These are phyloP conservation scores for Pistacia integerrima DNA, from an alignment of 345 rosid genomes.

Conservation along the genomic window DNA sequence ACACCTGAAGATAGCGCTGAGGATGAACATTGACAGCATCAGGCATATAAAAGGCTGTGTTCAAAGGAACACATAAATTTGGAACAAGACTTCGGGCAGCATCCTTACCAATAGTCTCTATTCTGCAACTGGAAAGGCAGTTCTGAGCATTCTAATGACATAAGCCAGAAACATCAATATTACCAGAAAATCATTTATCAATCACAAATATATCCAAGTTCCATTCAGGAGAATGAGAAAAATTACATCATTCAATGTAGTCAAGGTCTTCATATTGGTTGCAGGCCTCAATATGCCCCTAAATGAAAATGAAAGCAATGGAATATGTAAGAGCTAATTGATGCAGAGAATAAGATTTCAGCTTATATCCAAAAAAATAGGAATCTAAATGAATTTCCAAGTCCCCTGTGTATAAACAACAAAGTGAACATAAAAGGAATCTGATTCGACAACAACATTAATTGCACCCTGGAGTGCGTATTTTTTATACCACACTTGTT, in stretches of 20 bases:
- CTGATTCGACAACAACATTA: neutral
- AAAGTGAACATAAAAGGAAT: neutral
- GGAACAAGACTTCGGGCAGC: slow-evolving; percentile 68
- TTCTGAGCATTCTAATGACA: slow-evolving; percentile 82
- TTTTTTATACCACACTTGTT: too few relatives aligned
- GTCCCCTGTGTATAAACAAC: neutral
- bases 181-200: slow-evolving; percentile 8
- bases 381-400: neutral
- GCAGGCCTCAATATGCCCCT: slow-evolving; percentile 98
- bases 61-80: slow-evolving; percentile 53
- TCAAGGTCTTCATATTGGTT: slow-evolving; percentile 59
- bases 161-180: slow-evolving; percentile 15
- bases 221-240: slow-evolving; percentile 20
- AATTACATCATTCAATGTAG: slow-evolving; percentile 61
- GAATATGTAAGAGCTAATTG: slow-evolving; percentile 2
- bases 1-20: slow-evolving; percentile 67
- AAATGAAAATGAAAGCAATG: neutral
- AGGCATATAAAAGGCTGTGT: slow-evolving; percentile 79
- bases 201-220: slow-evolving; percentile 7
- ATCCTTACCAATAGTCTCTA: slow-evolving; percentile 59
- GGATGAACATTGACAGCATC: slow-evolving; percentile 82
- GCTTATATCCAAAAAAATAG: neutral
- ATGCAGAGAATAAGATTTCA: neutral
- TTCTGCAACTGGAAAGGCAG: slow-evolving; percentile 69
- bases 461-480: too few relatives aligned